Evolutionary conservation across 1,284 basidiomycete genomes (phyloP).

Genomic region (Anthracocystis setariae): DNA sequence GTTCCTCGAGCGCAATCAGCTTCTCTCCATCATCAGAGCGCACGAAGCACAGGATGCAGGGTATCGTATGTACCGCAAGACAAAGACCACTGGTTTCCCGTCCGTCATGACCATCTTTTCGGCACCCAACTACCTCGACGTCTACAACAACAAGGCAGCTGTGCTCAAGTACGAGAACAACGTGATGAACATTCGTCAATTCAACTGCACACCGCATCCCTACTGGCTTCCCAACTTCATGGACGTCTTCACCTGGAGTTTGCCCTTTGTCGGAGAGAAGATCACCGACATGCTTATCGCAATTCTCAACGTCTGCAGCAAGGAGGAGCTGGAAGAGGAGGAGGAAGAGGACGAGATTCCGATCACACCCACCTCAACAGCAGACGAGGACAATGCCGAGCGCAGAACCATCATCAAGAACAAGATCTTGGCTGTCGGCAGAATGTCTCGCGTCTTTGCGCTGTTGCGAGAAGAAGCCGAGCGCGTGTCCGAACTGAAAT

Average conservation of each 20-base stretch:
- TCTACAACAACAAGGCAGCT: slow-evolving; percentile 96
- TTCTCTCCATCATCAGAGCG: slow-evolving; percentile 92
- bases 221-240: slow-evolving; percentile 99
- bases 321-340: slow-evolving; percentile 91
- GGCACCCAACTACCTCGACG: slow-evolving; percentile 91
- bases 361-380: slow-evolving; percentile 33
- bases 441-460: slow-evolving; percentile 95
- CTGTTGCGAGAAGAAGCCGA: slow-evolving; percentile 98
- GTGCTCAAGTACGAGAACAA: slow-evolving; percentile 97
- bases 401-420: slow-evolving; percentile 89
- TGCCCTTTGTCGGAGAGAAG: slow-evolving; percentile 98
- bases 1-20: slow-evolving; percentile 91
- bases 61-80: slow-evolving; percentile 93
- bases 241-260: slow-evolving; percentile 98
- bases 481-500: slow-evolving; percentile 95
- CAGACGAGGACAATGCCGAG: slow-evolving; percentile 75
- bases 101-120: slow-evolving; percentile 98
- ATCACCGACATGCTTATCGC: slow-evolving; percentile 97
- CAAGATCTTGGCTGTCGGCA: slow-evolving; percentile 97
- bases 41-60: slow-evolving; percentile 96
- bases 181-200: slow-evolving; percentile 92
- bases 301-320: slow-evolving; percentile 90
- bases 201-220: slow-evolving; percentile 93
- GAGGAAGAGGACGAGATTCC: slow-evolving; percentile 73
- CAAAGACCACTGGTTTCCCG: slow-evolving; percentile 86